Percentiles rank a stretch among this genome's conserved stretches.
These are phyloP conservation scores for Alternaria sp. DNA, from an alignment of 2,329 filamentous ascomycete species.

Conservation along the genomic window DNA sequence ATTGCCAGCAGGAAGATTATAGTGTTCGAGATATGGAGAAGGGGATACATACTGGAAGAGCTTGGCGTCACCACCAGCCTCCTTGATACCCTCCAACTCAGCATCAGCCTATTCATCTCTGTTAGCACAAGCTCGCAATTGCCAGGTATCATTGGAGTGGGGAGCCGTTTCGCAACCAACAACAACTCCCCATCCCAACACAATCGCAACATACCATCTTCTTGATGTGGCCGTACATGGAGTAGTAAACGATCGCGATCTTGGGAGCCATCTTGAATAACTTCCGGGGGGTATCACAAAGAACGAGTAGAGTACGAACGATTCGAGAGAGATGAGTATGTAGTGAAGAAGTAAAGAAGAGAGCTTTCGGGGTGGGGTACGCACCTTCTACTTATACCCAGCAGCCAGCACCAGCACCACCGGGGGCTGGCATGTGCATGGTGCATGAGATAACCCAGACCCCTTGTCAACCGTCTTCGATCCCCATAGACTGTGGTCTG, in stretches of 20 bases:
- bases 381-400: neutral
- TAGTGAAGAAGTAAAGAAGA: neutral
- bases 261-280: constrained; percentile 75
- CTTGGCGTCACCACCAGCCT: constrained; percentile 80
- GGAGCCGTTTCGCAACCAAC: neutral
- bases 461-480: neutral
- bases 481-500: neutral
- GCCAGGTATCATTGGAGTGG: neutral
- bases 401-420: neutral
- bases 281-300: constrained; percentile 17
- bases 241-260: constrained; percentile 81
- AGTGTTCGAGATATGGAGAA: neutral
- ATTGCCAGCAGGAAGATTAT: neutral
- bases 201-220: constrained; percentile 33
- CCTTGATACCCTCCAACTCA: constrained; percentile 88
- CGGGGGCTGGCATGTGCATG: neutral
- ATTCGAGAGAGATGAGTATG: neutral
- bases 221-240: constrained; percentile 47
- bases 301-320: neutral
- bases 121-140: constrained; percentile 5
- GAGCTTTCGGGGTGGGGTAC: neutral
- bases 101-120: constrained; percentile 72
- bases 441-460: neutral
- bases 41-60: constrained; percentile 72
- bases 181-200: neutral